Evolutionary conservation across 1,284 basidiomycete species (phyloP).

Genomic region (Trametes polyzona): DNA sequence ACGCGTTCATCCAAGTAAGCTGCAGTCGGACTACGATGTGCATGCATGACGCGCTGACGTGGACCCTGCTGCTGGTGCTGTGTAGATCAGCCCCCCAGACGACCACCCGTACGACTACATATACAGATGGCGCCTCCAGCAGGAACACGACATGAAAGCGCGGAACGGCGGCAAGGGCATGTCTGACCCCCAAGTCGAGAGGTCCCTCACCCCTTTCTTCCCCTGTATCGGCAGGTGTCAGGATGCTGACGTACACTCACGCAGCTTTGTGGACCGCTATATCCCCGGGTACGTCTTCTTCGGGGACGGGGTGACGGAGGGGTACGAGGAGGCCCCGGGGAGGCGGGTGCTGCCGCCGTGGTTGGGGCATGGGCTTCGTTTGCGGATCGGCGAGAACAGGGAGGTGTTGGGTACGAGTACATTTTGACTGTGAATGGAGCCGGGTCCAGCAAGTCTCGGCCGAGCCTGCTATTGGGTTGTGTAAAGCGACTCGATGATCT

Average conservation of each 20-base stretch:
- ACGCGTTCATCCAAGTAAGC: slow-evolving; percentile 69
- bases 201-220: slow-evolving; percentile 45
- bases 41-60: background rate
- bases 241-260: slow-evolving; percentile 1
- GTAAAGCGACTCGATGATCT: too few species aligned
- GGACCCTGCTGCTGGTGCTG: too few species aligned
- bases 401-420: slow-evolving; percentile 21
- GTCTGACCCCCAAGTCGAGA: slow-evolving; percentile 78
- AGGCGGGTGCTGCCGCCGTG: slow-evolving; percentile 29
- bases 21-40: background rate
- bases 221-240: background rate
- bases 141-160: slow-evolving; percentile 87
- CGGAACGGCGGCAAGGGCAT: slow-evolving; percentile 84
- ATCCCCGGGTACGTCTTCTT: slow-evolving; percentile 88
- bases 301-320: slow-evolving; percentile 47
- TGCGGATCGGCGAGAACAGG: slow-evolving; percentile 34
- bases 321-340: slow-evolving; percentile 24
- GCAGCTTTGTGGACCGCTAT: slow-evolving; percentile 78
- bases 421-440: too few species aligned
- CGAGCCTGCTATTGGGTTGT: too few species aligned
- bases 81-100: slow-evolving; percentile 54
- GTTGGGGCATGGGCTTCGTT: slow-evolving; percentile 29
- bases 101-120: slow-evolving; percentile 57
- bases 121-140: slow-evolving; percentile 83
- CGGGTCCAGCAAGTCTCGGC: too few species aligned